phyloP scores from a whole-genome alignment of 139 green algal genomes.

The Edaphochlamys debaryana region DNA sequence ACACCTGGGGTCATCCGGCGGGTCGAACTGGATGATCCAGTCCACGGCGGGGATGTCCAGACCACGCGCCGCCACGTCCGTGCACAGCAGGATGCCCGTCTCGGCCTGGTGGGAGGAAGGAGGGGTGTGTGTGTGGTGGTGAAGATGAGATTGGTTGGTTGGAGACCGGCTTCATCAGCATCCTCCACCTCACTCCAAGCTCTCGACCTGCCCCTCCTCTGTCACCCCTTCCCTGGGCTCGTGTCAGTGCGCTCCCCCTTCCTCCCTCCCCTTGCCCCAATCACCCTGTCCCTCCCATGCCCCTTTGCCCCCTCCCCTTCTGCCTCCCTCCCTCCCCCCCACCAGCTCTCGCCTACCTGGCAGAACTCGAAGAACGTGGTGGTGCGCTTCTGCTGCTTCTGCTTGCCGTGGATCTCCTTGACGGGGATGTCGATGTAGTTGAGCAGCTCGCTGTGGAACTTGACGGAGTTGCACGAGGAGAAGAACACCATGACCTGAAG shows the following conservation, averaged over 20 bases:
- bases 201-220: too few species aligned
- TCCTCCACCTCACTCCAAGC: too few species aligned
- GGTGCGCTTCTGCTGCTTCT: conserved; percentile 98
- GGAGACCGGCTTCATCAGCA: too few species aligned
- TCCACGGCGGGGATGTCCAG: conserved; percentile 97
- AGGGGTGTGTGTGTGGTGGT: too few species aligned
- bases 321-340: not conserved
- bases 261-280: not conserved
- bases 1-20: conserved; percentile 95
- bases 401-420: conserved; percentile 98
- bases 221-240: too few species aligned
- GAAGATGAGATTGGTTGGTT: too few species aligned
- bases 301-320: not conserved
- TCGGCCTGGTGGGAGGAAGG: conserved; percentile 60
- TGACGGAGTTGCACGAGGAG: conserved; percentile 90
- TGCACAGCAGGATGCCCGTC: conserved; percentile 94
- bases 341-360: conserved; percentile 50
- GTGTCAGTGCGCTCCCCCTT: too few species aligned
- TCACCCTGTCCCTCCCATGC: too few species aligned
- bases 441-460: conserved; percentile 97
- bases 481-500: conserved; percentile 99
- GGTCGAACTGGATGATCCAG: conserved; percentile 99
- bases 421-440: conserved; percentile 99
- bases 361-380: conserved; percentile 98
- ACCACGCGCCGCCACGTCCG: conserved; percentile 97